Evolutionary conservation across 495 filamentous ascomycete genomes (phyloP), one percentile per base, ranked within the genome.

Genomic region (Aspergillus funiculosus): DNA sequence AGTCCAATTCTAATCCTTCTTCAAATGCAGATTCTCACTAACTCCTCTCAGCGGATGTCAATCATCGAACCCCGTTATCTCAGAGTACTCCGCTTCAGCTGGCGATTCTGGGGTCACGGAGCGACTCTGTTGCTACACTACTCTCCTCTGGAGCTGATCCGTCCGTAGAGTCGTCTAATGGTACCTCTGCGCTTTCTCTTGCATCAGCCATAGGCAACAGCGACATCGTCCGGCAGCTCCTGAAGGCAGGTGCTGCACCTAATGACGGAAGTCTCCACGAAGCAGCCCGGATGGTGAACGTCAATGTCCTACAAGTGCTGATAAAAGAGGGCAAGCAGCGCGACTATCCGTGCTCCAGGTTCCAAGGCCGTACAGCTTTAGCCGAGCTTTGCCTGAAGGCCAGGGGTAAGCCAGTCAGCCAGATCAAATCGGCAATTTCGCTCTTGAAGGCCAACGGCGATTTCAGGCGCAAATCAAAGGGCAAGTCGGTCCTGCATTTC

Each of bases 41-140:
- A 41, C 14, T 4, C 5, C 22, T 14, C n/a, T 6, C 10, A 48
- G 46, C 46, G 3, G 32, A 41, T n/a, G 46, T 41, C 4, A 48
- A 48, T 14, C 41, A 13, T 24, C 37, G 26, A 26, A 21, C 46
- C 0, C 10, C 19, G n/a, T 1, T 35, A 13, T 48, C 37, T 2
- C 37, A 48, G 14, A 32, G 37, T n/a, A 48, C 46, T 2, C 46
- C 46, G 11, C 46, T 48, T 4, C 46, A 48, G 21, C 21, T 48
- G 2, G 46, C 46, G 1, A 48, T 48, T 30, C 10, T 48, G 3
- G 21, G 11, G 22, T 34, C 46, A 1, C 46, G 46, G 17, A 48
- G 6, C 29, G 20, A 35, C 9, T 11, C 46, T 19, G 28, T 48
- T 15, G 28, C 46, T 10, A 41, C 20, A 0, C 37, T 48, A 5